Evolutionary conservation across 1,284 basidiomycete genomes (phyloP).

Genomic region (Trametes versicolor): DNA sequence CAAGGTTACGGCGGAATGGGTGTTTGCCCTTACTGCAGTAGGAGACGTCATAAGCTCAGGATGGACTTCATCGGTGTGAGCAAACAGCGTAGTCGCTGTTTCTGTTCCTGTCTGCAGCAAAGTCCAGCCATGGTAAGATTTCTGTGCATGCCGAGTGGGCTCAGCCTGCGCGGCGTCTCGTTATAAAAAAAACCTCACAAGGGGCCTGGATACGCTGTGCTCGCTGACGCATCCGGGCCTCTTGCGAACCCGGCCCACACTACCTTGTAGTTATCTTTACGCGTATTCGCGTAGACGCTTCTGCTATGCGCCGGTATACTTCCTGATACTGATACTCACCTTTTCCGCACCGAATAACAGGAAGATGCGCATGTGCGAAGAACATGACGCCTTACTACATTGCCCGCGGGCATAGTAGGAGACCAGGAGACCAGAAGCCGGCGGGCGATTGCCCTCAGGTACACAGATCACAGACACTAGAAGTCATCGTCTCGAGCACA

Average conservation of each 20-base stretch:
- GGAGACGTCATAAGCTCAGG: too few species aligned
- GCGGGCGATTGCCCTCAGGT: neutral
- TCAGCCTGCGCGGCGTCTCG: too few species aligned
- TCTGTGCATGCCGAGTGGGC: too few species aligned
- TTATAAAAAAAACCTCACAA: neutral
- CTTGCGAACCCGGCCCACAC: neutral
- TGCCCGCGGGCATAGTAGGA: conserved; percentile 1
- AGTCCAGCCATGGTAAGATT: too few species aligned
- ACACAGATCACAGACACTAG: conserved; percentile 1
- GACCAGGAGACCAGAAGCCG: conserved; percentile 2
- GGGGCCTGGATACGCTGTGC: neutral
- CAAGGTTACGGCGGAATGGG: too few species aligned
- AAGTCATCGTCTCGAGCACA: conserved; percentile 2
- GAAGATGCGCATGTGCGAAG: neutral
- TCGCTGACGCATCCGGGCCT: neutral
- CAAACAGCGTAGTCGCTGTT: too few species aligned
- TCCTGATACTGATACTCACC: neutral
- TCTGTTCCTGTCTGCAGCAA: too few species aligned
- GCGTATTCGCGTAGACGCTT: conserved; percentile 3
- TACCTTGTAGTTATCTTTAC: conserved; percentile 15
- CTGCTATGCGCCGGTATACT: neutral
- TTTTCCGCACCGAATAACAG: neutral
- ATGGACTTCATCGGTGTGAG: too few species aligned
- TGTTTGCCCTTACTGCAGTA: too few species aligned
- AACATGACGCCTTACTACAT: neutral